Evolutionary conservation across 2,329 filamentous ascomycete species (phyloP).

Genomic region (Fusarium sp.): DNA sequence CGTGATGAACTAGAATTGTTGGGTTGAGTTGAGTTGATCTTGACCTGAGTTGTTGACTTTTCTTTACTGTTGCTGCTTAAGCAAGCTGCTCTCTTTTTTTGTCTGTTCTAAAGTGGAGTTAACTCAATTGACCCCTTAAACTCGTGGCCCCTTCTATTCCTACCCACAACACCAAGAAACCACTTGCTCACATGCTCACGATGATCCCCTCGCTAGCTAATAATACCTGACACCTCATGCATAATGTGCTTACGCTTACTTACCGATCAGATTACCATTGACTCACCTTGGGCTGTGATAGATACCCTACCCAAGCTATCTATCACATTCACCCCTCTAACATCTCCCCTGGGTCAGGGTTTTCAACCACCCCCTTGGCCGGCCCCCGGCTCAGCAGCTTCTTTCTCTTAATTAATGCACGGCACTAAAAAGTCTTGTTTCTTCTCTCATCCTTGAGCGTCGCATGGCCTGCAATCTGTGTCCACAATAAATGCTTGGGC

Average conservation of each 20-base stretch:
- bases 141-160: neutral
- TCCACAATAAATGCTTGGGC: conserved; percentile 12
- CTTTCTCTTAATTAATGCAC: conserved; percentile 8
- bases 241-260: no score
- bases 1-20: neutral
- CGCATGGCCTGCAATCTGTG: neutral
- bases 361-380: neutral
- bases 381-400: neutral
- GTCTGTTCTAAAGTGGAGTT: no score
- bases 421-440: conserved; percentile 16
- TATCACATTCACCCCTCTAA: neutral
- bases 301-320: neutral
- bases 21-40: neutral
- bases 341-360: neutral
- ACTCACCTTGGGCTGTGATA: conserved; percentile 6
- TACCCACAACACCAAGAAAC: conserved; percentile 20
- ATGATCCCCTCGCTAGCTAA: no score
- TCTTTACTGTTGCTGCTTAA: no score
- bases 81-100: neutral
- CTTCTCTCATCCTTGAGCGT: conserved; percentile 6
- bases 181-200: neutral
- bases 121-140: no score
- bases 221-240: no score
- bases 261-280: conserved; percentile 4
- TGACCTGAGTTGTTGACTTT: conserved; percentile 18